Conservation (phyloP, 2,329 filamentous ascomycete genomes). For the Neopestalotiopsis clavispora region DNA sequence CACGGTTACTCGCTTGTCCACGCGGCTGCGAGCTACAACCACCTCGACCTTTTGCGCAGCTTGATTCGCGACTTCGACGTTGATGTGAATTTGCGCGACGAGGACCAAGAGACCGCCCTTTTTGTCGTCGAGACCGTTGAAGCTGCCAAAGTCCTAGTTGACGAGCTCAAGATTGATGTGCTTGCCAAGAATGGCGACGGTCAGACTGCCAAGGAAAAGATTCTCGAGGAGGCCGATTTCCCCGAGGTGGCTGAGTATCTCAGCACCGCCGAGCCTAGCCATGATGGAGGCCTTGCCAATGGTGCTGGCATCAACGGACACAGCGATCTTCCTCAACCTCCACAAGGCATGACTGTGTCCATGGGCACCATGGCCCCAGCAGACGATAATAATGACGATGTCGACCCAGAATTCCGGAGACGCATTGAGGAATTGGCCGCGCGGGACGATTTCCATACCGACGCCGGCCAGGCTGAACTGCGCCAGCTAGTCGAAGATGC, state of each 20-base stretch:
- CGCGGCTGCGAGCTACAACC: conserved; percentile 90
- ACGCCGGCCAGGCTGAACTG: conserved; percentile 79
- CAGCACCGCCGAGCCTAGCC: conserved; percentile 37
- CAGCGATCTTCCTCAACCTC: conserved; percentile 62
- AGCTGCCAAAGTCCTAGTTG: conserved; percentile 78
- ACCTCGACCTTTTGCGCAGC: conserved; percentile 76
- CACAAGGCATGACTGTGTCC: conserved; percentile 77
- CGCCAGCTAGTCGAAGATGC: conserved; percentile 82
- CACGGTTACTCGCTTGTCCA: conserved; percentile 95
- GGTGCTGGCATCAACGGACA: conserved; percentile 32
- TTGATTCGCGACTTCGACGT: conserved; percentile 80
- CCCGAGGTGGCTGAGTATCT: conserved; percentile 79
- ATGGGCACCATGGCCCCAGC: conserved; percentile 74
- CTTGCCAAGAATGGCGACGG: conserved; percentile 73
- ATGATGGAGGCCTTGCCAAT: conserved; percentile 31
- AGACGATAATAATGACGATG: conserved; percentile 63
- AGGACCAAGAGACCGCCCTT: conserved; percentile 92
- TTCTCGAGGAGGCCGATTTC: conserved; percentile 78
- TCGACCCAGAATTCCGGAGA: conserved; percentile 82
- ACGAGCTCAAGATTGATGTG: conserved; percentile 77
- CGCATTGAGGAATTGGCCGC: conserved; percentile 89
- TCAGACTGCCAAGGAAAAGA: conserved; percentile 79
- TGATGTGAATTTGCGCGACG: conserved; percentile 80
- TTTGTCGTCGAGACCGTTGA: conserved; percentile 87
- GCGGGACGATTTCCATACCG: conserved; percentile 81